These are phyloP conservation scores for Lasiosphaeriaceae sp. DNA, from an alignment of 495 filamentous ascomycete species.

Conservation along the genomic window DNA sequence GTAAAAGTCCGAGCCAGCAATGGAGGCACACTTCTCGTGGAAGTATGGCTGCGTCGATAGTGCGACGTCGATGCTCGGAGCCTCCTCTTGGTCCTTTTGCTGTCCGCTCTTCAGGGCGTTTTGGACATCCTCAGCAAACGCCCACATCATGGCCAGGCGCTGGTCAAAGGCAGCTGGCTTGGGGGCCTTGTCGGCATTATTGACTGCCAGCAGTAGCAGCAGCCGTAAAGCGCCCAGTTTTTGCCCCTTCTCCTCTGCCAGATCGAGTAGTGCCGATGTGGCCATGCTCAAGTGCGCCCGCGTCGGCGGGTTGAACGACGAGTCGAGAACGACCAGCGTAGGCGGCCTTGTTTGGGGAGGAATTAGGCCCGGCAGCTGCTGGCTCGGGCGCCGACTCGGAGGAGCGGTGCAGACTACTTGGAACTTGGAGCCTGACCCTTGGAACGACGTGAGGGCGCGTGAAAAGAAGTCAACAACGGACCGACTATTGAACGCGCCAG, in stretches of 20 bases:
- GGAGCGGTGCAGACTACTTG: conserved; percentile 54
- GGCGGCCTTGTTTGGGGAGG: conserved; percentile 23
- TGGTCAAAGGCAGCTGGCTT: conserved; percentile 80
- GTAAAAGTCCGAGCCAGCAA: conserved; percentile 55
- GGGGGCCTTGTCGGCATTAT: conserved; percentile 90
- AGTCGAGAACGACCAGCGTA: conserved; percentile 79
- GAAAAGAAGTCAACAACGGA: conserved; percentile 39
- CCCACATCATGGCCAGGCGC: conserved; percentile 79
- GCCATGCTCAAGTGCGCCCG: conserved; percentile 76
- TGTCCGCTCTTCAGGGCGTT: background rate
- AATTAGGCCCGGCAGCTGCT: conserved; percentile 9
- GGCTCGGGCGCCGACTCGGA: conserved; percentile 9
- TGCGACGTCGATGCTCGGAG: conserved; percentile 65
- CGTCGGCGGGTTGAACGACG: conserved; percentile 93
- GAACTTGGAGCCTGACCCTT: conserved; percentile 51
- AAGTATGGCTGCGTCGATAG: conserved; percentile 83
- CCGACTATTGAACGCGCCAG: conserved; percentile 9
- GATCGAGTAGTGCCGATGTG: conserved; percentile 56
- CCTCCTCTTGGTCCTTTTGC: conserved; percentile 15
- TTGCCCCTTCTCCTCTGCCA: conserved; percentile 14
- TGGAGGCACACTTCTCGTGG: conserved; percentile 72
- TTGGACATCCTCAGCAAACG: conserved; percentile 68
- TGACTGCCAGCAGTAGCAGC: conserved; percentile 77
- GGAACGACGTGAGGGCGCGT: conserved; percentile 53
- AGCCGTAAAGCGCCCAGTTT: conserved; percentile 44